Conservation (phyloP, 176 grass and related monocot genomes). For the Chloris gayana region DNA sequence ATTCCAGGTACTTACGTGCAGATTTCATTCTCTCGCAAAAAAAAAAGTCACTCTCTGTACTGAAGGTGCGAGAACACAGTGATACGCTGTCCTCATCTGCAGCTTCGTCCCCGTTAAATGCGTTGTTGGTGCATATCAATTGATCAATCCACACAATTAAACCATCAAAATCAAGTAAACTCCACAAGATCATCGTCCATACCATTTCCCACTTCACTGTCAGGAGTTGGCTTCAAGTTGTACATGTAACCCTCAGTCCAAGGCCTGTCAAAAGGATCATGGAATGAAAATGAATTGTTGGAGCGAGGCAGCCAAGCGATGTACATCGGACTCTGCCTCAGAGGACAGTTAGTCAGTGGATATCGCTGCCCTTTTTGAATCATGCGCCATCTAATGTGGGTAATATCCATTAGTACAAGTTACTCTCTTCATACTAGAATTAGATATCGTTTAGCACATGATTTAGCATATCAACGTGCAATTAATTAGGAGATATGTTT, state of each 20-base stretch:
- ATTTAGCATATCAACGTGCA: too few relatives aligned
- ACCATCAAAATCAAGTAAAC: constrained; percentile 30
- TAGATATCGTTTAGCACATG: too few relatives aligned
- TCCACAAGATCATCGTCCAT: constrained; percentile 39
- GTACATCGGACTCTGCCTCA: not conserved
- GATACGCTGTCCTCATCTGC: not conserved
- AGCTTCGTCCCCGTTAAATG: constrained; percentile 6
- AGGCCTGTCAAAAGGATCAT: not conserved
- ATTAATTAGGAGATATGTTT: too few relatives aligned
- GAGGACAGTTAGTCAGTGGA: too few relatives aligned
- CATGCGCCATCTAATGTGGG: too few relatives aligned
- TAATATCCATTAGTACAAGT: too few relatives aligned
- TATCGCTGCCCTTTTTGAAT: too few relatives aligned
- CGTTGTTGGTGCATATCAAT: constrained; percentile 18
- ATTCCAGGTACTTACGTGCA: too few relatives aligned
- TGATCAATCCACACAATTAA: constrained; percentile 5
- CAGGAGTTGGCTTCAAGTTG: not conserved
- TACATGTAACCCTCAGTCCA: not conserved
- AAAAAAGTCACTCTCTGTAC: not conserved
- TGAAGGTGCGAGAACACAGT: not conserved
- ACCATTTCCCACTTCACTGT: constrained; percentile 43
- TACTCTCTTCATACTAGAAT: too few relatives aligned
- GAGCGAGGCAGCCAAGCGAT: not conserved
- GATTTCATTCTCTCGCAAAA: too few relatives aligned
- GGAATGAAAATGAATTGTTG: not conserved